These are phyloP conservation scores for Penicillium argentinense DNA, from an alignment of 495 filamentous ascomycete species.

Conservation along the genomic window DNA sequence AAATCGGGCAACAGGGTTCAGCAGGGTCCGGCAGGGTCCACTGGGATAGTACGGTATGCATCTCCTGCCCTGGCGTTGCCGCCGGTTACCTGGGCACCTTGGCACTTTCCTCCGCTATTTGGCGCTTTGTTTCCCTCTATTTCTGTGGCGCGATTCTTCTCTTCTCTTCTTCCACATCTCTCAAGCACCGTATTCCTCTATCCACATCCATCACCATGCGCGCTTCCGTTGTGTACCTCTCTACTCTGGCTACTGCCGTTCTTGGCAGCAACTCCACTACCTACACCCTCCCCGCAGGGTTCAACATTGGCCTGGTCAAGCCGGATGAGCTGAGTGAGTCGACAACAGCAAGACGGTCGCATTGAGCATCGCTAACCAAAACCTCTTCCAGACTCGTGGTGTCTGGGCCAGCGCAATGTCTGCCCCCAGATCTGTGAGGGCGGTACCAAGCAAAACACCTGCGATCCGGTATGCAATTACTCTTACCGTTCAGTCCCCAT, in stretches of 20 bases:
- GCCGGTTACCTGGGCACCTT: constrained; percentile 13
- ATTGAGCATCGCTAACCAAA: constrained; percentile 7
- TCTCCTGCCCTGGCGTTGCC: neutral
- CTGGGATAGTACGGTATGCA: too few relatives aligned
- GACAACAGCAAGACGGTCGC: neutral
- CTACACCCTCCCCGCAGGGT: constrained; percentile 41
- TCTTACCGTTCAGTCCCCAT: constrained; percentile 7
- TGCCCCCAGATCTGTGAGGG: constrained; percentile 50
- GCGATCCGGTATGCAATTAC: constrained; percentile 39
- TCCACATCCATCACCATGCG: constrained; percentile 29
- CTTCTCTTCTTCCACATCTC: constrained; percentile 19
- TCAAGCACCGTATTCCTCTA: constrained; percentile 18
- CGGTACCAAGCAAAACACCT: constrained; percentile 39
- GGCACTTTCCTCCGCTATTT: constrained; percentile 16
- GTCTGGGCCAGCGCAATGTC: constrained; percentile 42
- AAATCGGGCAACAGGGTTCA: too few relatives aligned
- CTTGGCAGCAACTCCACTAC: constrained; percentile 26
- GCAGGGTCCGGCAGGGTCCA: too few relatives aligned
- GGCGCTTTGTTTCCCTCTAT: constrained; percentile 20
- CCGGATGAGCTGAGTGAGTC: constrained; percentile 28
- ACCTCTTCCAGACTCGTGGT: constrained; percentile 40
- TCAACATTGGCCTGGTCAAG: constrained; percentile 35
- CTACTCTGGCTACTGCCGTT: constrained; percentile 30
- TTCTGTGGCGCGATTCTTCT: constrained; percentile 14
- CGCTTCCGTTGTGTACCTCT: constrained; percentile 33